Conservation (phyloP, 2,329 filamentous ascomycete species). For the Ceratocystis destructans region DNA sequence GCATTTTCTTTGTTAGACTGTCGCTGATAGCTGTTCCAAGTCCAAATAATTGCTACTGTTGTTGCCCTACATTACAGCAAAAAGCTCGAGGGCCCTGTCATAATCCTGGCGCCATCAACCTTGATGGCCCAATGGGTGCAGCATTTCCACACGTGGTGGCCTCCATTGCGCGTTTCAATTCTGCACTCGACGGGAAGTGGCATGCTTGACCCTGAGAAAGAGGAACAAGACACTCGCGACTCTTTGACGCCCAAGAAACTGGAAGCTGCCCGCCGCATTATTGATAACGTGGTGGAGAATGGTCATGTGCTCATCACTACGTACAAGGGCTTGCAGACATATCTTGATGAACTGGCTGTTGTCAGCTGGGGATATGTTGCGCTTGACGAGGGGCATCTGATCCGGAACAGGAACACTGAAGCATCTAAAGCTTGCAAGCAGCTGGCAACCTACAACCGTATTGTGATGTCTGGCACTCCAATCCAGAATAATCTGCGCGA, state of each 20-base stretch:
- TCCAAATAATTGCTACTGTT: constrained; percentile 59
- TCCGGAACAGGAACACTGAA: constrained; percentile 86
- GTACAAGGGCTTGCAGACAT: constrained; percentile 89
- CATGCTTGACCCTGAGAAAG: constrained; percentile 70
- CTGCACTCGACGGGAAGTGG: constrained; percentile 90
- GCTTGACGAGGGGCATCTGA: constrained; percentile 94
- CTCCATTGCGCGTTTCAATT: constrained; percentile 90
- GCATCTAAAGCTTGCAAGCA: constrained; percentile 96
- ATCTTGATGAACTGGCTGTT: constrained; percentile 66
- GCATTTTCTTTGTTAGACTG: not conserved
- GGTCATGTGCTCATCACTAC: constrained; percentile 93
- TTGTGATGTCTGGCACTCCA: constrained; percentile 90
- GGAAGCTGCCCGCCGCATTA: constrained; percentile 62
- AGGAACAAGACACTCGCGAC: constrained; percentile 40
- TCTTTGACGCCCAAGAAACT: constrained; percentile 35
- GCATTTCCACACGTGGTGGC: constrained; percentile 98
- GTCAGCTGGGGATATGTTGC: constrained; percentile 89
- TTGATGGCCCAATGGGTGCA: constrained; percentile 97
- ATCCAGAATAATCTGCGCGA: constrained; percentile 96
- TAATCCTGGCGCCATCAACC: constrained; percentile 86
- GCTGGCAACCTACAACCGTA: constrained; percentile 71
- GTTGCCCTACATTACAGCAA: constrained; percentile 87
- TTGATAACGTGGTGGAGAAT: constrained; percentile 66
- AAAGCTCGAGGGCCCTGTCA: constrained; percentile 67
- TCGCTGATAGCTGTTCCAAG: constrained; percentile 22